Evolutionary conservation across 106 monocot species (phyloP).

Genomic region (Dioscorea alata): DNA sequence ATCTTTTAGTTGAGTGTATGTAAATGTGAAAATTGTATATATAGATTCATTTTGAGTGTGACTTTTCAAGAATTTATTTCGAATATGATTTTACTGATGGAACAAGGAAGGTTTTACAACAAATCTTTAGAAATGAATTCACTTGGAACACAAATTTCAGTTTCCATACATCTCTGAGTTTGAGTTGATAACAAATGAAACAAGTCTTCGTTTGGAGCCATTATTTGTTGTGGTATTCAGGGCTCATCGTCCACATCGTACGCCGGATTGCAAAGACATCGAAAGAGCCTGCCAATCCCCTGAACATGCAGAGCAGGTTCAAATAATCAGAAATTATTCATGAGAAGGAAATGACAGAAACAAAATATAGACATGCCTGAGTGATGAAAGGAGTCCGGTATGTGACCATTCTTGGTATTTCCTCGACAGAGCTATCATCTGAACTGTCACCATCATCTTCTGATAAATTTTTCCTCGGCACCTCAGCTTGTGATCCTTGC

Average conservation of each 20-base stretch:
- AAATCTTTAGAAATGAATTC: too few relatives aligned
- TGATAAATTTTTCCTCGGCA: constrained; percentile 24
- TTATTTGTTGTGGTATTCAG: constrained; percentile 18
- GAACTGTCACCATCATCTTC: constrained; percentile 56
- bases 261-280: constrained; percentile 80
- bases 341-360: not conserved
- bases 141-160: too few relatives aligned
- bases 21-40: too few relatives aligned
- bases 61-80: too few relatives aligned
- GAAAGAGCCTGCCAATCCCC: constrained; percentile 75
- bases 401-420: constrained; percentile 24
- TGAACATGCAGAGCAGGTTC: constrained; percentile 10
- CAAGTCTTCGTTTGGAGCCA: not conserved
- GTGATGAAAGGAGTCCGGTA: constrained; percentile 61
- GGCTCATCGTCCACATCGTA: constrained; percentile 75
- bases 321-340: not conserved
- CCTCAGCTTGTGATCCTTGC: constrained; percentile 16
- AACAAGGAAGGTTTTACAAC: too few relatives aligned
- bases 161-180: too few relatives aligned
- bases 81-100: too few relatives aligned
- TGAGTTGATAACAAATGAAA: too few relatives aligned
- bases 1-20: too few relatives aligned
- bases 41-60: too few relatives aligned
- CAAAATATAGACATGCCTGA: constrained; percentile 33
- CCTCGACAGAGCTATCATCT: constrained; percentile 54